Percentiles rank a stretch among this genome's conserved stretches.
phyloP scores from a whole-genome alignment of 192 early-diverging fungal genomes.

The Linderina pennispora region DNA sequence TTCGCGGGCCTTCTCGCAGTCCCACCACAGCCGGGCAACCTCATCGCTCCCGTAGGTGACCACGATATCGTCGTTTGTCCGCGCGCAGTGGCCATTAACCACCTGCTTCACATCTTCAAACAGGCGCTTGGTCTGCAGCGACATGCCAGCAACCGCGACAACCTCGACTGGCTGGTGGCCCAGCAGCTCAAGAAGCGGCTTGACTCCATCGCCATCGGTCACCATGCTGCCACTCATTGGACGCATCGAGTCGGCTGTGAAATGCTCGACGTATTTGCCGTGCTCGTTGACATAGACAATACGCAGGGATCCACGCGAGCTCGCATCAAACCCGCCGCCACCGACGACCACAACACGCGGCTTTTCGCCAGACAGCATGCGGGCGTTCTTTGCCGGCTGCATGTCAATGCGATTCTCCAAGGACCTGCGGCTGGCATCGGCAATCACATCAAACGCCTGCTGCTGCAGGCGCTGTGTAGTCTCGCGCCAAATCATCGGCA shows the following conservation, averaged over 20 bases:
- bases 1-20: conserved; percentile 59
- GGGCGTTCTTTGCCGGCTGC: conserved; percentile 13
- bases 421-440: conserved; percentile 52
- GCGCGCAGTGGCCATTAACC: conserved; percentile 46
- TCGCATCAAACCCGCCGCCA: conserved; percentile 41
- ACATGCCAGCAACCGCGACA: conserved; percentile 77
- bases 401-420: conserved; percentile 54
- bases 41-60: conserved; percentile 84
- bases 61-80: conserved; percentile 45
- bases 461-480: conserved; percentile 64
- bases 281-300: conserved; percentile 70
- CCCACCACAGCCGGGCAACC: conserved; percentile 78
- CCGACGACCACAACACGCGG: conserved; percentile 40
- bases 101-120: conserved; percentile 58
- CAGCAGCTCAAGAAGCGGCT: conserved; percentile 55
- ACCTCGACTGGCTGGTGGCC: conserved; percentile 62
- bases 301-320: conserved; percentile 42
- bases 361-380: conserved; percentile 1
- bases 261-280: conserved; percentile 61
- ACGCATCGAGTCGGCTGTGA: conserved; percentile 57
- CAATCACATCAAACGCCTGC: conserved; percentile 69
- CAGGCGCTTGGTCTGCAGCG: conserved; percentile 66
- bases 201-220: conserved; percentile 16
- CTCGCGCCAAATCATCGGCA: conserved; percentile 68
- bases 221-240: background rate